These are phyloP conservation scores for Harringtonia lauricola DNA, from an alignment of 2,329 filamentous ascomycete species.

Conservation along the genomic window DNA sequence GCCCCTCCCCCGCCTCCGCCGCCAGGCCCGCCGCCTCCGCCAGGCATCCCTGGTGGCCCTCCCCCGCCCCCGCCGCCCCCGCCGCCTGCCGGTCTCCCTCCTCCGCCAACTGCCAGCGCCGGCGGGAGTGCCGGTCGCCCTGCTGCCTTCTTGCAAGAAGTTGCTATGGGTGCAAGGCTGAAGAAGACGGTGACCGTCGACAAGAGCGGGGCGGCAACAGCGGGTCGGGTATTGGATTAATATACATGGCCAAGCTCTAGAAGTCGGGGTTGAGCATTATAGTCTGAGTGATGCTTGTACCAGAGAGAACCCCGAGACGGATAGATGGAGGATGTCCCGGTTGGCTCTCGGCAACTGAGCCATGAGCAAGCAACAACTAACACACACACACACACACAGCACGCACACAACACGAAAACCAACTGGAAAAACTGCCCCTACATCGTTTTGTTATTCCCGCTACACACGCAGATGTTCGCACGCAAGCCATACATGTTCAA, in stretches of 20 bases:
- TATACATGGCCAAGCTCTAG: slow-evolving; percentile 1
- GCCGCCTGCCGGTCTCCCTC: slow-evolving; percentile 23
- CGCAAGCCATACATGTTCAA: too few species aligned
- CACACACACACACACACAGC: too few species aligned
- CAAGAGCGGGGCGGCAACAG: slow-evolving; percentile 58
- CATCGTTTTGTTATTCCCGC: too few species aligned
- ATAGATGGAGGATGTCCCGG: neutral
- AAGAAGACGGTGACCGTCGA: slow-evolving; percentile 89
- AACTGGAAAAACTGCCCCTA: too few species aligned
- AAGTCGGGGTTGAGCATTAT: too few species aligned
- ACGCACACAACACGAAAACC: too few species aligned
- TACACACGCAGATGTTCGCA: too few species aligned
- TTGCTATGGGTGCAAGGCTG: slow-evolving; percentile 66
- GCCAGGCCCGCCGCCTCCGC: slow-evolving; percentile 26
- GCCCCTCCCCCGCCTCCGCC: slow-evolving; percentile 24
- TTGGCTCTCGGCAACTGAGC: too few species aligned
- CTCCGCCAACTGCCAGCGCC: slow-evolving; percentile 27
- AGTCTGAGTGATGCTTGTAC: too few species aligned
- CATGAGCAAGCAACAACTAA: too few species aligned
- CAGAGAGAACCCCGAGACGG: neutral
- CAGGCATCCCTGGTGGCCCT: slow-evolving; percentile 18
- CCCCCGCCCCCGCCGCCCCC: slow-evolving; percentile 31
- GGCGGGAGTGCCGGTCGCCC: slow-evolving; percentile 35
- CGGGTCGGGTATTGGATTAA: slow-evolving; percentile 62
- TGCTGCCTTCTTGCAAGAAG: slow-evolving; percentile 65